Conservation (phyloP, 176 grass and related monocot genomes). For the Tillandsia leiboldiana region DNA sequence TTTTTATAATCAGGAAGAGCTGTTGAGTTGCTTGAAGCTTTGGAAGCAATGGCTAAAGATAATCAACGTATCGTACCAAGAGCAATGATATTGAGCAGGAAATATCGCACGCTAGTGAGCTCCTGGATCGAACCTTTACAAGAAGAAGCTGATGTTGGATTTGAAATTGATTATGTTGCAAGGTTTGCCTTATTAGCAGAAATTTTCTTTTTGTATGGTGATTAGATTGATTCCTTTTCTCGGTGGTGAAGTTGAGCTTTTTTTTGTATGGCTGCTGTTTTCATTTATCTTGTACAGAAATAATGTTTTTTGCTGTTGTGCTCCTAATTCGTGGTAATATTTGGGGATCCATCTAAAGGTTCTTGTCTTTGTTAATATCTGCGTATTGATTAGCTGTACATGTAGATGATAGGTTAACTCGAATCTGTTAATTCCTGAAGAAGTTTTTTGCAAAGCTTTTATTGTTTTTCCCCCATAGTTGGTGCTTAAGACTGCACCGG, state of each 20-base stretch:
- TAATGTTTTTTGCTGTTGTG: neutral
- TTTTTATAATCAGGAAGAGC: slow-evolving; percentile 89
- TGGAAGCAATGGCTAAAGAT: slow-evolving; percentile 79
- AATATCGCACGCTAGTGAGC: slow-evolving; percentile 92
- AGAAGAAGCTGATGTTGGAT: slow-evolving; percentile 98
- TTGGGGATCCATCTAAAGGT: neutral
- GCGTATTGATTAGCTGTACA: neutral
- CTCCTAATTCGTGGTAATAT: neutral
- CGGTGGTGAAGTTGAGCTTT: neutral
- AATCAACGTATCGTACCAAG: slow-evolving; percentile 65
- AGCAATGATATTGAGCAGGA: slow-evolving; percentile 92
- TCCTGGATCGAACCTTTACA: slow-evolving; percentile 98
- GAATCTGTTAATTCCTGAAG: neutral
- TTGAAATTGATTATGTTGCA: slow-evolving; percentile 87
- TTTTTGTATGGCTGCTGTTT: neutral
- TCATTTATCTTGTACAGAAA: neutral
- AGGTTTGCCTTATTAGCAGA: slow-evolving; percentile 37
- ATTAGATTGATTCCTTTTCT: neutral
- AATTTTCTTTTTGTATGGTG: neutral
- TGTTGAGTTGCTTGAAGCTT: slow-evolving; percentile 84
- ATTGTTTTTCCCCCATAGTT: neutral
- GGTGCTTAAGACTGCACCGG: neutral
- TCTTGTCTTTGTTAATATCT: neutral
- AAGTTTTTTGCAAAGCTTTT: neutral
- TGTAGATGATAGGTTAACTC: neutral